Evolutionary conservation across 257 asterid species (phyloP).

Genomic region (Hygrophila difformis): DNA sequence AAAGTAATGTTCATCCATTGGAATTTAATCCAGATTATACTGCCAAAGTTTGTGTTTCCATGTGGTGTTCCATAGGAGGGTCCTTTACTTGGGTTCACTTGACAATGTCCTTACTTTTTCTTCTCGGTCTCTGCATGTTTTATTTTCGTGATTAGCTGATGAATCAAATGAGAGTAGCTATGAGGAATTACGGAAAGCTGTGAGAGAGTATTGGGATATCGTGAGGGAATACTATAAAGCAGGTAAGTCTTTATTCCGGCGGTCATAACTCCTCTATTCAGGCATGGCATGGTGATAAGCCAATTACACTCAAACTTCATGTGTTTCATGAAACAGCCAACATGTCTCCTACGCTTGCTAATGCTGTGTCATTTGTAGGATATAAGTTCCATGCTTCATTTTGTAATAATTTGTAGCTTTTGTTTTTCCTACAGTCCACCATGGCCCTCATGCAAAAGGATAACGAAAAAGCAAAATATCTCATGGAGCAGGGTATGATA

Average conservation of each 20-base stretch:
- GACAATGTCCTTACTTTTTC: background rate
- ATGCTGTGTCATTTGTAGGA: background rate
- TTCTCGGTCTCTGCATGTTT: too few relatives aligned
- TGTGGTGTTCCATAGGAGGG: too few relatives aligned
- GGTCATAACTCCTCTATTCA: background rate
- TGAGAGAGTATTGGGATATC: constrained; percentile 39
- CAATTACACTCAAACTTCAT: background rate
- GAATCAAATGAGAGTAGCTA: constrained; percentile 41
- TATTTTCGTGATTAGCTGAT: constrained; percentile 33
- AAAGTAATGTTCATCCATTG: too few relatives aligned
- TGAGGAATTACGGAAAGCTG: constrained; percentile 53
- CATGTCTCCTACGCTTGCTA: constrained; percentile 9
- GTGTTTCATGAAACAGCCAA: constrained; percentile 4
- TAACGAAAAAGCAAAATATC: constrained; percentile 26
- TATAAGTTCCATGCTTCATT: constrained; percentile 5
- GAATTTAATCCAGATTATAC: too few relatives aligned
- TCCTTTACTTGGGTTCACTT: too few relatives aligned
- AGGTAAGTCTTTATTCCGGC: constrained; percentile 32
- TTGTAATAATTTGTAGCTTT: constrained; percentile 1
- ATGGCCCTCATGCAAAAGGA: constrained; percentile 44
- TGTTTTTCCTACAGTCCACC: constrained; percentile 46
- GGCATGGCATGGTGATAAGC: too few relatives aligned
- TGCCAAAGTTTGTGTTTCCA: too few relatives aligned
- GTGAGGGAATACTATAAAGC: constrained; percentile 73
- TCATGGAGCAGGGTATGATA: constrained; percentile 49